Evolutionary conservation across 257 asterid genomes (phyloP), one percentile per base, ranked within the genome.

Genomic region (Osmanthus fragrans): DNA sequence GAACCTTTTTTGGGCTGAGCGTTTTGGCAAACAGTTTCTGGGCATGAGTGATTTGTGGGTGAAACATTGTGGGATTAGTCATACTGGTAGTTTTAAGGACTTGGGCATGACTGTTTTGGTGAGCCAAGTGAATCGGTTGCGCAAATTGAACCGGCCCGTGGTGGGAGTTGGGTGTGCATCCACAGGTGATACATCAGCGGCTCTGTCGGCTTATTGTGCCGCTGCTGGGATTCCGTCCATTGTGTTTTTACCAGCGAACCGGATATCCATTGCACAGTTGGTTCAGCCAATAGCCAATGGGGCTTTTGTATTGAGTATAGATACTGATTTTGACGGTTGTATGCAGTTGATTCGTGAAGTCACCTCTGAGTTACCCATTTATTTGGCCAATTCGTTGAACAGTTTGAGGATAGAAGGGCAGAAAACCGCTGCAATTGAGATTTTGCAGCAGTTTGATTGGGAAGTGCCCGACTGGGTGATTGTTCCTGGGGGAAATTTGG

Each of bases 1-100:
- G 0, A 84, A 84, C 25, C 78, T 84, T 16, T 84, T 84, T 40
- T 85, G 86, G 88, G 88, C 88, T n/a, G 88, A 85, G 81, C 84
- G 88, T 39, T 85, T 27, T 12, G 88, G 86, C 42, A 85, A 85
- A 80, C 84, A 82, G 79, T 85, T 85, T 58, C 75, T 84, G 47
- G 85, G 80, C 73, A 84, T 84, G 88, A 76, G 51, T 70, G 88
- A 84, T 29, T 70, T 84, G 23, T 84, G 88, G 88, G 88, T 84
- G 3, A 84, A 84, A 36, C 88, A 84, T 66, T 84, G 88, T 30
- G 88, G 88, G 39, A 84, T 84, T 6, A 81, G 86, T 45, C 88
- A 84, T 23, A 84, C 88, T 0, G 88, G 88, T 8, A 81, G 86
- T 27, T 84, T 84, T 39, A 84, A 84, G 34, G 88, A 84, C 79